Conservation (phyloP, 2,329 filamentous ascomycete species). For the Nemania sp. region DNA sequence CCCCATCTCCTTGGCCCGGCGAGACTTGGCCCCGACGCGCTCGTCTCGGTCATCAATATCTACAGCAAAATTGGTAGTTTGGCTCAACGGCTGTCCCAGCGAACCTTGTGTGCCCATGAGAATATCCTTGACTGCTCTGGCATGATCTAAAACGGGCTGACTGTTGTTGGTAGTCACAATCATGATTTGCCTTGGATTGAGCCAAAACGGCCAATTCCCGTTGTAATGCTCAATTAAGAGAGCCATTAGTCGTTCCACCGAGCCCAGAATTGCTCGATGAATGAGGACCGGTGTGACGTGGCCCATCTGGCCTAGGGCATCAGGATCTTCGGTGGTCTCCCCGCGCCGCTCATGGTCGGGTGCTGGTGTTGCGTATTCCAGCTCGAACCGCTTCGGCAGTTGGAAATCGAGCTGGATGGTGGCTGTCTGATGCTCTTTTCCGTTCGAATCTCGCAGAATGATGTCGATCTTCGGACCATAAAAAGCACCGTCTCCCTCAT, state of each 20-base stretch:
- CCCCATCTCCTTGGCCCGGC: slow-evolving; percentile 69
- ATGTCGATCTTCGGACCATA: slow-evolving; percentile 94
- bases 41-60: slow-evolving; percentile 69
- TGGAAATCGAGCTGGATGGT: slow-evolving; percentile 92
- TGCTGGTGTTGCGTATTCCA: slow-evolving; percentile 73
- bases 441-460: slow-evolving; percentile 75
- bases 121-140: slow-evolving; percentile 50
- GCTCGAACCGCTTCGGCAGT: slow-evolving; percentile 76
- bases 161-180: slow-evolving; percentile 73
- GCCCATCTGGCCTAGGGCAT: slow-evolving; percentile 55
- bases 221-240: slow-evolving; percentile 82
- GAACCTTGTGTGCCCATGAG: slow-evolving; percentile 51
- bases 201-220: slow-evolving; percentile 84
- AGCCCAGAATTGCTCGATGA: slow-evolving; percentile 82
- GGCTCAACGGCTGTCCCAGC: slow-evolving; percentile 46
- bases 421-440: slow-evolving; percentile 86
- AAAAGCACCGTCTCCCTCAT: slow-evolving; percentile 83
- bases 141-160: slow-evolving; percentile 55
- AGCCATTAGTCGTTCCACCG: slow-evolving; percentile 82
- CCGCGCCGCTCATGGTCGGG: slow-evolving; percentile 63
- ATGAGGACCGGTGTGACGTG: slow-evolving; percentile 75
- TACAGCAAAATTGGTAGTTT: slow-evolving; percentile 66
- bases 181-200: slow-evolving; percentile 77
- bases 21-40: slow-evolving; percentile 70
- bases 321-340: slow-evolving; percentile 52